Evolutionary conservation across 2,329 filamentous ascomycete genomes (phyloP).

Genomic region (Zymoseptoria pseudotritici): DNA sequence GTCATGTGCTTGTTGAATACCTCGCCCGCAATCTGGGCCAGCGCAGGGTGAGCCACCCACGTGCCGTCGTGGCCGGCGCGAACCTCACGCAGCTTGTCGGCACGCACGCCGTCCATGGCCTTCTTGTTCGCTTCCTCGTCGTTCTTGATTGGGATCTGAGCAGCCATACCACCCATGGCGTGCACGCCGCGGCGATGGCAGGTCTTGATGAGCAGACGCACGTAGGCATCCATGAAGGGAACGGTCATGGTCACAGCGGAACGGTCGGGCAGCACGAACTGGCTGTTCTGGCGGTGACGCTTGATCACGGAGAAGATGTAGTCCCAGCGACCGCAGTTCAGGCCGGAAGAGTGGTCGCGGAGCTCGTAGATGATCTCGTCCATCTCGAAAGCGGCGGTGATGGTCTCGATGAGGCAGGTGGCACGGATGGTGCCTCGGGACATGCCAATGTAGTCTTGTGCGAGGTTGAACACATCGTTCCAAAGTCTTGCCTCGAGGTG

Average conservation of each 20-base stretch:
- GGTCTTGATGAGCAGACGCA: conserved; percentile 95
- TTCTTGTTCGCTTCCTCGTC: conserved; percentile 51
- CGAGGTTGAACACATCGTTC: conserved; percentile 97
- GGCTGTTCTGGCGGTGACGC: conserved; percentile 92
- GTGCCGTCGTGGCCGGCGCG: conserved; percentile 93
- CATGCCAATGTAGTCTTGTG: conserved; percentile 88
- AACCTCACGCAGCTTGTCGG: conserved; percentile 93
- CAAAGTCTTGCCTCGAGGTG: conserved; percentile 94
- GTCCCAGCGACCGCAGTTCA: conserved; percentile 99
- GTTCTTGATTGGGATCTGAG: conserved; percentile 97
- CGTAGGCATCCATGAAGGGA: conserved; percentile 96
- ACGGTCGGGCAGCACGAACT: conserved; percentile 89
- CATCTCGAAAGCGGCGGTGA: conserved; percentile 97
- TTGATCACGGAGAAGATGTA: conserved; percentile 99
- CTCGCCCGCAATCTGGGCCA: conserved; percentile 79
- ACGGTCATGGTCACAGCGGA: conserved; percentile 92
- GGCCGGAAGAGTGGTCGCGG: conserved; percentile 86
- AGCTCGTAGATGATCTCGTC: conserved; percentile 99
- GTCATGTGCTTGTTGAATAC: conserved; percentile 99
- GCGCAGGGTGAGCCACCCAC: conserved; percentile 93
- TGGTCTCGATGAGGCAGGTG: conserved; percentile 96
- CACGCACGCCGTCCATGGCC: conserved; percentile 49
- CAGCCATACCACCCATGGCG: conserved; percentile 97
- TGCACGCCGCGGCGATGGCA: conserved; percentile 94
- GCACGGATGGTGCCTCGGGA: conserved; percentile 84